Base-by-base conservation (phyloP, 257 asterid genomes). In the Thymus mandschuricus region DNA sequence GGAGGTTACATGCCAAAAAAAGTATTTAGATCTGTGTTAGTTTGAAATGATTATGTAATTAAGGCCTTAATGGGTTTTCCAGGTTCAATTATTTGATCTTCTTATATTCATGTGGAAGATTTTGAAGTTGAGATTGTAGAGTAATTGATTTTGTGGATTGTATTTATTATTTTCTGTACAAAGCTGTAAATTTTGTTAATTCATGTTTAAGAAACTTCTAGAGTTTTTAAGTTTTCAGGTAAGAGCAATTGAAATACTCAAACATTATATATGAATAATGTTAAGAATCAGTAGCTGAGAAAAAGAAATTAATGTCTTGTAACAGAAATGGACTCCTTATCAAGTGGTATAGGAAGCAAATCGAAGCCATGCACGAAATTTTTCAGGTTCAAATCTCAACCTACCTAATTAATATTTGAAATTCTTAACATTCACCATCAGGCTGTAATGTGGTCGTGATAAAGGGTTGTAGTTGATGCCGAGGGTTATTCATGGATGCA, bases 311-410 rank as follows among this genome's bases (percentile, higher is more conserved):
- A 92, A 89, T 89, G 82, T 85, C 78, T 68, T 90, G 90, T 81
- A 88, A 92, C 98, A 92, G 98, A 90, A 88, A 75, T 86, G 86
- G 95, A 88, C 84, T 85, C 95, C 81, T 71, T 85, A 78, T 85
- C 96, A 84, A 81, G 95, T 92, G 98, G 97, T 86, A 82, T 88
- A 90, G 98, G 98, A 82, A 92, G 96, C 96, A 92, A 92, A 92
- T 85, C 90, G 85, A 92, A 92, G 98, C 97, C 98, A 75, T 92
- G 98, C 96, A 92, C 95, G 90, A 92, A 92, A 96, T 90, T 87
- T 89, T 92, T 88, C 98, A 92, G 98, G 98, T 92, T 88, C 84
- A 81, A 81, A 84, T 92, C 96, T 88, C 83, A 76, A 82, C 86
- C 81, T 81, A 78, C 82, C 81, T 72, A 85, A 89, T 81, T 66